These are phyloP conservation scores for Solanum bukasovii DNA, from an alignment of 257 asterid species.

Conservation along the genomic window DNA sequence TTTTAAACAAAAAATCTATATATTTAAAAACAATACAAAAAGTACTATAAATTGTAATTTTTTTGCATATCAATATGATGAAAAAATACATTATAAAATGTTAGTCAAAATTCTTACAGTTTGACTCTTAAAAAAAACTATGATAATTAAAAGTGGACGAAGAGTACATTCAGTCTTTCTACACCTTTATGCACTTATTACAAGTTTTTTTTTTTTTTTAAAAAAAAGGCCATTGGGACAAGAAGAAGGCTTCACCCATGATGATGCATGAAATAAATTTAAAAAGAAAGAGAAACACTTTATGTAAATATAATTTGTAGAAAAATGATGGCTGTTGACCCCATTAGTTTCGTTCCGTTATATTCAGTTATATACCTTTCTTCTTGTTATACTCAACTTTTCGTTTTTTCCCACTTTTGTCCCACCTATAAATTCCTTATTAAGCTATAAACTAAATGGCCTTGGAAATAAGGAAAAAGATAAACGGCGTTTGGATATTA, in stretches of 20 bases:
- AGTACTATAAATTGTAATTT: too few relatives aligned
- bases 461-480: neutral
- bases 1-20: too few relatives aligned
- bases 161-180: neutral
- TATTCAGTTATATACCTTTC: neutral
- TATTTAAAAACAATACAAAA: too few relatives aligned
- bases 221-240: neutral
- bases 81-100: too few relatives aligned
- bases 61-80: too few relatives aligned
- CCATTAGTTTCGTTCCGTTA: neutral
- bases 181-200: neutral
- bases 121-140: too few relatives aligned
- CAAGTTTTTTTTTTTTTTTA: neutral
- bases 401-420: too few relatives aligned
- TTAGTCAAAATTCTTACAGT: rapidly evolving
- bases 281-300: neutral
- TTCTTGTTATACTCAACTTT: neutral
- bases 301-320: neutral
- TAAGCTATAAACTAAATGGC: too few relatives aligned
- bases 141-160: too few relatives aligned
- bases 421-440: too few relatives aligned
- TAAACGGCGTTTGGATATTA: neutral
- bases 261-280: neutral
- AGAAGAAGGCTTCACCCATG: neutral
- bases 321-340: neutral